phyloP scores from a whole-genome alignment of 1,139 yeast genomes.

The Magnusiomyces tetraspermus region DNA sequence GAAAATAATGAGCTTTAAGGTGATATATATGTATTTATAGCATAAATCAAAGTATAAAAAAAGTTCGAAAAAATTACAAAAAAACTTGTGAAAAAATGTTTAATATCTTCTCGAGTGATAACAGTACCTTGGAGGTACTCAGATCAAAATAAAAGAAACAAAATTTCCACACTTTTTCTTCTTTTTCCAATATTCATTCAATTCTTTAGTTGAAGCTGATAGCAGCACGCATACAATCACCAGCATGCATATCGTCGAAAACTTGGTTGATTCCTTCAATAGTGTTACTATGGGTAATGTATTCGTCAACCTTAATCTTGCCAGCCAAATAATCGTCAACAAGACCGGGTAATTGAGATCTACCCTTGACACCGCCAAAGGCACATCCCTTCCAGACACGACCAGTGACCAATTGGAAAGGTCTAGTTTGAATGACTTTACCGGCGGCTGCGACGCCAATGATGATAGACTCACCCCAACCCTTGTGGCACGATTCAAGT shows the following conservation, averaged over 20 bases:
- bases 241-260: slow-evolving; percentile 89
- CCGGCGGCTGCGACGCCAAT: slow-evolving; percentile 99
- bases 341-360: slow-evolving; percentile 85
- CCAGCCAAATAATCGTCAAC: slow-evolving; percentile 82
- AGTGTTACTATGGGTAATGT: slow-evolving; percentile 80
- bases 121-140: too few species aligned
- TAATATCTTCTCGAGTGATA: too few species aligned
- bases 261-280: slow-evolving; percentile 76
- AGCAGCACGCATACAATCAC: slow-evolving; percentile 91
- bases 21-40: too few species aligned
- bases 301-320: slow-evolving; percentile 83
- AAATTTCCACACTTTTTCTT: too few species aligned
- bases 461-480: slow-evolving; percentile 93
- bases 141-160: too few species aligned
- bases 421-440: slow-evolving; percentile 89
- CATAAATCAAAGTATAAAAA: too few species aligned
- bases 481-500: slow-evolving; percentile 94
- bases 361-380: slow-evolving; percentile 96
- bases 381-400: slow-evolving; percentile 99
- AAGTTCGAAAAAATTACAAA: too few species aligned
- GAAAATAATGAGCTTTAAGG: slow-evolving; percentile 1
- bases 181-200: too few species aligned
- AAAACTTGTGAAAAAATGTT: too few species aligned
- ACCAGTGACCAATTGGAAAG: slow-evolving; percentile 98
- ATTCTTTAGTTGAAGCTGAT: too few species aligned